Evolutionary conservation across 2,329 filamentous ascomycete genomes (phyloP), one percentile per base, ranked within the genome.

Genomic region (Clonostachys solani): DNA sequence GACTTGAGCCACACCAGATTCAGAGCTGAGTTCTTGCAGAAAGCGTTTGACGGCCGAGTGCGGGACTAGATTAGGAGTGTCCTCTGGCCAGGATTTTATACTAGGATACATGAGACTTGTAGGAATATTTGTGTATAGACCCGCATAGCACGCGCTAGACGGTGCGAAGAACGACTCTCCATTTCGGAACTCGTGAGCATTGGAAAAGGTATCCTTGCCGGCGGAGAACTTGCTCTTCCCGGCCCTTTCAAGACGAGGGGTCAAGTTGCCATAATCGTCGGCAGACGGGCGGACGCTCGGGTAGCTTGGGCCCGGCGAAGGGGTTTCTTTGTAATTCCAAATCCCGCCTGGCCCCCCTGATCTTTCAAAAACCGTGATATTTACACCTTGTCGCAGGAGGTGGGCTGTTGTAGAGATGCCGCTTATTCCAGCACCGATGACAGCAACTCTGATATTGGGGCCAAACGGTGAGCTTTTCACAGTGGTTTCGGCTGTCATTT

Each of bases 41-140:
- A 88, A 88, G 2, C 74, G 64, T 34, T 75, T 74, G 9, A 87
- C 63, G 0, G 76, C 69, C 15, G 64, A 56, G 49, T 87, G 84
- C 3, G 66, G 74, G 5, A 84, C 77, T 49, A 79, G 80, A 13
- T 81, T 77, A 3, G 74, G 73, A 0, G 81, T 86, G 1, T 76
- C 78, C 6, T 73, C 62, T 0, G 82, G 80, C 77, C 84, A 89
- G 0, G 57, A 51, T 5, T 65, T 59, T 2, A 77, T 59, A 9
- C 62, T 65, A 47, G 64, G 73, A 40, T 63, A 60, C 63, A 77
- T 68, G 4, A 76, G 55, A 19, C 61, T 72, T 15, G 84, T 82
- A 0, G 87, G 85, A 5, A 92, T 85, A 56, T 92, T 94, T 35
- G 87, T 89, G 57, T 84, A 84, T 8, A 92, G 66, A 4, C 76